Conservation (phyloP, 2,329 filamentous ascomycete genomes). For the Cryphonectria radicalis region DNA sequence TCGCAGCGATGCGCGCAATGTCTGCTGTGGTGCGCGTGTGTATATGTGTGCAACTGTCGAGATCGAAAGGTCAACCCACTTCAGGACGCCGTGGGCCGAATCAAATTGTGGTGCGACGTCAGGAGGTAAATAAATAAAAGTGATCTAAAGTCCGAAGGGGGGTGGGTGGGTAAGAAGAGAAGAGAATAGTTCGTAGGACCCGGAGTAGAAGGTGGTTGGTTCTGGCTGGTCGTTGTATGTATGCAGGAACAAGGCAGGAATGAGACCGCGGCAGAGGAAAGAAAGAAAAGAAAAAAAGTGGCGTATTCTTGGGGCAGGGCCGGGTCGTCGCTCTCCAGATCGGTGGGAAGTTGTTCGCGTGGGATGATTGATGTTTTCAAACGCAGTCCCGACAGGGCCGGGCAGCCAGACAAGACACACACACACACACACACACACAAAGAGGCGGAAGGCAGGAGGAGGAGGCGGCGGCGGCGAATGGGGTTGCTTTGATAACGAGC, state of each 20-base stretch:
- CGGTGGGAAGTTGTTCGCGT: neutral
- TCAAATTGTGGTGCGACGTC: neutral
- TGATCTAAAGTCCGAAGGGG: neutral
- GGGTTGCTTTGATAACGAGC: slow-evolving; percentile 47
- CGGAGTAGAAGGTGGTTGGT: too few species aligned
- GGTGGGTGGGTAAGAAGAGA: neutral
- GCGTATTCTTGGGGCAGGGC: neutral
- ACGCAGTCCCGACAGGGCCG: neutral
- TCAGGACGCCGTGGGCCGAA: neutral
- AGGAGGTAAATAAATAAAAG: neutral
- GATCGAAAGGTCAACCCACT: neutral
- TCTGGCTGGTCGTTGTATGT: too few species aligned
- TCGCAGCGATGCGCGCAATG: neutral
- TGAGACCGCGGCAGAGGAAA: neutral
- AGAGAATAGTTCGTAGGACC: neutral
- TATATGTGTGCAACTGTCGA: neutral
- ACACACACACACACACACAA: neutral
- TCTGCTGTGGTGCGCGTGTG: neutral
- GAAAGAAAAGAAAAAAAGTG: neutral
- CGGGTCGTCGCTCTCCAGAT: neutral
- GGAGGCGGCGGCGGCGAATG: slow-evolving; percentile 16
- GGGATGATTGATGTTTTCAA: neutral
- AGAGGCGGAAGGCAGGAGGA: slow-evolving; percentile 23
- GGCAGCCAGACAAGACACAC: neutral
- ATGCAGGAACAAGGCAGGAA: neutral